Percentiles rank a stretch among this genome's conserved stretches.
Evolutionary conservation across 805 yeast genomes (phyloP).

Genomic region (Torulaspora indica): DNA sequence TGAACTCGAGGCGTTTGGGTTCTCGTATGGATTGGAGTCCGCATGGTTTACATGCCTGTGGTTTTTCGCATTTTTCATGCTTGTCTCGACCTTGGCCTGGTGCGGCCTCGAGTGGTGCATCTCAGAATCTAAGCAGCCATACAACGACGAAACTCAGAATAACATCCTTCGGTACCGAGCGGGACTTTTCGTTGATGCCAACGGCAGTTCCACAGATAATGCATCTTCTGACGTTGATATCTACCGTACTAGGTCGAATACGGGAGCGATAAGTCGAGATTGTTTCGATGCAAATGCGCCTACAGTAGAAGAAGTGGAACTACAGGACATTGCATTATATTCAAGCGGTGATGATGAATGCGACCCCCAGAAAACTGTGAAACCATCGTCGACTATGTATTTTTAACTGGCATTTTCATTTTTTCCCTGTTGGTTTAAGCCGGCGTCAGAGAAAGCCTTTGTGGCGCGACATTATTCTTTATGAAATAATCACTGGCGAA

Average conservation of each 20-base stretch:
- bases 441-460: slow-evolving; percentile 4
- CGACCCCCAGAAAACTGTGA: slow-evolving; percentile 15
- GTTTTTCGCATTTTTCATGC: slow-evolving; percentile 20
- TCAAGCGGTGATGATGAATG: slow-evolving; percentile 19
- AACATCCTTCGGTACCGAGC: slow-evolving; percentile 15
- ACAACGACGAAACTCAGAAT: slow-evolving; percentile 12
- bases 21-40: slow-evolving; percentile 25
- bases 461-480: slow-evolving; percentile 3
- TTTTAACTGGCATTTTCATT: slow-evolving; percentile 12
- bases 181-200: slow-evolving; percentile 13
- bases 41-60: slow-evolving; percentile 28
- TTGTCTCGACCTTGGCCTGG: slow-evolving; percentile 30
- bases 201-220: neutral
- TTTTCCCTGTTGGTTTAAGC: neutral
- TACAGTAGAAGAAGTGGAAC: slow-evolving; percentile 19
- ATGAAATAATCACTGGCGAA: neutral
- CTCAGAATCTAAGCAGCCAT: slow-evolving; percentile 13
- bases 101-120: slow-evolving; percentile 37
- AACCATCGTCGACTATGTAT: slow-evolving; percentile 28
- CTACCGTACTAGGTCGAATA: neutral
- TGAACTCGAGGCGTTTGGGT: slow-evolving; percentile 30
- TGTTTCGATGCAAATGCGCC: slow-evolving; percentile 1
- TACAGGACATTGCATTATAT: slow-evolving; percentile 22
- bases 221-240: slow-evolving; percentile 1
- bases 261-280: neutral